A percentile compares a stretch with the other conserved stretches of the same genome.
These are phyloP conservation scores for Testicularia cyperi DNA, from an alignment of 1,284 basidiomycete species.

Conservation along the genomic window DNA sequence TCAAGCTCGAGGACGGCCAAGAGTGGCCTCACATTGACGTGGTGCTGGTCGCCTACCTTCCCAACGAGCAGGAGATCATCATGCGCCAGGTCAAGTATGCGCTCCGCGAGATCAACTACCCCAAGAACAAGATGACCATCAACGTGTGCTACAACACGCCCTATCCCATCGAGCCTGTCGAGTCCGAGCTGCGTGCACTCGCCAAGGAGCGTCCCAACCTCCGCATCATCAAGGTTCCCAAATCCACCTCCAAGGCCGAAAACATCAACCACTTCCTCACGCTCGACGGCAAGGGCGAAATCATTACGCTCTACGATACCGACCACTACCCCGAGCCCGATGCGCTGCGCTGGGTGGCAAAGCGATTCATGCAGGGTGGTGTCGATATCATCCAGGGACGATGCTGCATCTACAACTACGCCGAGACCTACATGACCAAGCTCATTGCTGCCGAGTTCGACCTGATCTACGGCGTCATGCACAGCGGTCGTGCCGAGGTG, in stretches of 20 bases:
- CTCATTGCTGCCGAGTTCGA: constrained; percentile 52
- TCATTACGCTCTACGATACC: constrained; percentile 50
- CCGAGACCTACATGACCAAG: constrained; percentile 36
- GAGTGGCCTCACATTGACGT: constrained; percentile 49
- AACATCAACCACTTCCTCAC: constrained; percentile 53
- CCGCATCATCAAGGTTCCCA: constrained; percentile 45
- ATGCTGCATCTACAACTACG: constrained; percentile 52
- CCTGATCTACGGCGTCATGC: constrained; percentile 50
- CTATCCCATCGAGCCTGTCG: constrained; percentile 41
- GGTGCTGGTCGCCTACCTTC: constrained; percentile 49
- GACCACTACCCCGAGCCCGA: constrained; percentile 49
- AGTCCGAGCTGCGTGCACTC: constrained; percentile 34
- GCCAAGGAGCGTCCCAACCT: constrained; percentile 34
- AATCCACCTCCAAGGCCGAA: constrained; percentile 49
- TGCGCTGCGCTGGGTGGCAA: constrained; percentile 48
- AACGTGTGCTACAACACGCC: constrained; percentile 54
- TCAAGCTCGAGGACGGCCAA: constrained; percentile 38
- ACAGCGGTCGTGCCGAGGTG: constrained; percentile 46
- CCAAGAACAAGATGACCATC: constrained; percentile 38
- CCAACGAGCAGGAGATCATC: constrained; percentile 52
- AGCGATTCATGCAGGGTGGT: constrained; percentile 46
- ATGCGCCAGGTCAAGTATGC: constrained; percentile 48
- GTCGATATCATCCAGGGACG: constrained; percentile 54
- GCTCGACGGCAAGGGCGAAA: constrained; percentile 38
- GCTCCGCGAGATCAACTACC: constrained; percentile 47